These are phyloP conservation scores for Phytophthora meadii DNA, from an alignment of 352 stramenopile species.

Conservation along the genomic window DNA sequence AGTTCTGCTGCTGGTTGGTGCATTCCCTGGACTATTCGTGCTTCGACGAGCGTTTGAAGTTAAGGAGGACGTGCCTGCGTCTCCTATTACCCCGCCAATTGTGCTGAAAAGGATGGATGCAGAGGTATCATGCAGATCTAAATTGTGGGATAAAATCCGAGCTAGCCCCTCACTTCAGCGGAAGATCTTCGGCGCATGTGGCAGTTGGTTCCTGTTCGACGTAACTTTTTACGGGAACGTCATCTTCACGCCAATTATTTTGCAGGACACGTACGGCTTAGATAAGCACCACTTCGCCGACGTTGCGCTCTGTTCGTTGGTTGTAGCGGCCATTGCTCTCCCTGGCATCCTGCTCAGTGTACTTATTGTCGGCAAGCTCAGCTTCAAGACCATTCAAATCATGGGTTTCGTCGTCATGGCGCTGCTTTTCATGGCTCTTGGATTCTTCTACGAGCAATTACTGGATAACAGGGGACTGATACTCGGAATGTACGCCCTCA, in stretches of 20 bases:
- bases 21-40: constrained; percentile 68
- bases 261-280: constrained; percentile 73
- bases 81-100: constrained; percentile 17
- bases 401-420: constrained; percentile 78
- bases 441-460: constrained; percentile 62
- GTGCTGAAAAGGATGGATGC: constrained; percentile 21
- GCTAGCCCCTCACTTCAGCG: constrained; percentile 41
- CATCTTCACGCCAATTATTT: constrained; percentile 87
- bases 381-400: constrained; percentile 84
- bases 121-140: constrained; percentile 24
- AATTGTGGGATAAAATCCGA: constrained; percentile 45
- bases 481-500: constrained; percentile 76
- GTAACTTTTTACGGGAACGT: constrained; percentile 92
- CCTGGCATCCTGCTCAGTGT: constrained; percentile 77
- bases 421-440: constrained; percentile 67
- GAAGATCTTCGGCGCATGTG: constrained; percentile 80
- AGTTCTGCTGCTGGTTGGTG: constrained; percentile 58
- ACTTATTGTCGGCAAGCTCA: constrained; percentile 66
- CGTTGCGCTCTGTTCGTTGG: constrained; percentile 66
- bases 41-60: constrained; percentile 59
- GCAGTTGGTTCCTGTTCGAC: constrained; percentile 94
- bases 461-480: constrained; percentile 49
- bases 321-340: constrained; percentile 76
- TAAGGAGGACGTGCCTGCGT: constrained; percentile 37
- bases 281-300: constrained; percentile 63